phyloP scores from a whole-genome alignment of 2,329 filamentous ascomycete genomes.

The Aspergillus unguis region DNA sequence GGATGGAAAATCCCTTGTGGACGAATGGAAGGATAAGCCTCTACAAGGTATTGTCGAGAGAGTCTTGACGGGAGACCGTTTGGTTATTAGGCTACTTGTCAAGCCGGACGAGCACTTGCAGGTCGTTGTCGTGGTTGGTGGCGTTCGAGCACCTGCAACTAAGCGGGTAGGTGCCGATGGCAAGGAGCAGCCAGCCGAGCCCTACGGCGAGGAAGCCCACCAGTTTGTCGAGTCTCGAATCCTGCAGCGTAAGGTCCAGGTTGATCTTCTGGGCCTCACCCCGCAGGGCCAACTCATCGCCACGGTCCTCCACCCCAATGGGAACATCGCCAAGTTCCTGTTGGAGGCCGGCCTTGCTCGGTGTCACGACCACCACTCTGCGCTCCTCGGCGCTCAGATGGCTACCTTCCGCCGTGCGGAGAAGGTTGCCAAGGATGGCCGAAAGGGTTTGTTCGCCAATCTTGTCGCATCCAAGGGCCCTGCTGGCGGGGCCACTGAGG shows the following conservation, averaged over 20 bases:
- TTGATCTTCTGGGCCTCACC: slow-evolving; percentile 79
- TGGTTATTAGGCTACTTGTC: slow-evolving; percentile 77
- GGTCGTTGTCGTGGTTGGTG: slow-evolving; percentile 83
- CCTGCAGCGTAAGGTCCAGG: slow-evolving; percentile 78
- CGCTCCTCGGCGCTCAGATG: slow-evolving; percentile 87
- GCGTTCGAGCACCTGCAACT: slow-evolving; percentile 84
- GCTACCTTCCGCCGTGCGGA: slow-evolving; percentile 78
- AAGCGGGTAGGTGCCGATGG: slow-evolving; percentile 79
- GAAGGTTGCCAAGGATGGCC: slow-evolving; percentile 73
- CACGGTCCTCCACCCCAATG: slow-evolving; percentile 78
- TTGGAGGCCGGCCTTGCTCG: slow-evolving; percentile 84
- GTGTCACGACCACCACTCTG: slow-evolving; percentile 95
- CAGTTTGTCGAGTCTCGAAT: slow-evolving; percentile 82
- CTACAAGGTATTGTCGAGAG: slow-evolving; percentile 86
- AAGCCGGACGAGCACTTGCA: slow-evolving; percentile 82
- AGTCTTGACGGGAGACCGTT: slow-evolving; percentile 84
- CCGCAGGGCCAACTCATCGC: slow-evolving; percentile 91
- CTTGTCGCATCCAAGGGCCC: slow-evolving; percentile 65
- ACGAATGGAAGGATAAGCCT: slow-evolving; percentile 78
- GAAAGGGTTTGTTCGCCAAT: slow-evolving; percentile 76
- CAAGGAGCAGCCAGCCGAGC: slow-evolving; percentile 78
- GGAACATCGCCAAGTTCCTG: slow-evolving; percentile 88
- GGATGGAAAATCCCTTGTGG: slow-evolving; percentile 70
- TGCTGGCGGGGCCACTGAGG: slow-evolving; percentile 60
- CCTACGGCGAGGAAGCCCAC: slow-evolving; percentile 83